Percentiles rank a stretch among this genome's conserved stretches.
These are phyloP conservation scores for Chlorella vulgaris DNA, from an alignment of 139 green algal species.

Conservation along the genomic window DNA sequence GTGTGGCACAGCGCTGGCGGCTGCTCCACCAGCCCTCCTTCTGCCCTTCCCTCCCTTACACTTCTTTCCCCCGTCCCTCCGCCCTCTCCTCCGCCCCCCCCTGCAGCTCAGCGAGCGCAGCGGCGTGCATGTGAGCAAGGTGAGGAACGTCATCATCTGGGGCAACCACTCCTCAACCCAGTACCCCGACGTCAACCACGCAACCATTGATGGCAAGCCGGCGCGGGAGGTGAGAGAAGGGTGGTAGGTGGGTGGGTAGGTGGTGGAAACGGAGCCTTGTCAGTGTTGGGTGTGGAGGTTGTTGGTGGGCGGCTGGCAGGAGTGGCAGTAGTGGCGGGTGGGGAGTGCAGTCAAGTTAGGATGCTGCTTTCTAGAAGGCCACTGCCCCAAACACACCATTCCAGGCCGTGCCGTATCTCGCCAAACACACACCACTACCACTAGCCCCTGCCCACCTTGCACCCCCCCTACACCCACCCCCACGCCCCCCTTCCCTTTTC, in stretches of 20 bases:
- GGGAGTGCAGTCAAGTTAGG: too few species aligned
- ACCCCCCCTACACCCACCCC: background rate
- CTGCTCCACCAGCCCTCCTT: background rate
- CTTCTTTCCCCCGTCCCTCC: background rate
- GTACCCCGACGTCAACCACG: slow-evolving; percentile 96
- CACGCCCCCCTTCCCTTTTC: background rate
- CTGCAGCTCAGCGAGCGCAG: slow-evolving; percentile 74
- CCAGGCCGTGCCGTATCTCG: too few species aligned
- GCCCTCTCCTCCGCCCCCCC: background rate
- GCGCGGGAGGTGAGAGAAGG: slow-evolving; percentile 67
- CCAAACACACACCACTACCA: background rate
- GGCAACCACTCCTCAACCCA: slow-evolving; percentile 95
- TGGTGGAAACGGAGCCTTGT: too few species aligned
- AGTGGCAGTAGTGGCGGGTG: too few species aligned
- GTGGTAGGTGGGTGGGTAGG: too few species aligned
- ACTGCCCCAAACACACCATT: too few species aligned
- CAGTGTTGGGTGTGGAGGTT: background rate
- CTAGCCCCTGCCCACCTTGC: background rate
- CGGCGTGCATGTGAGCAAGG: slow-evolving; percentile 67
- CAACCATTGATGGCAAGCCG: slow-evolving; percentile 74
- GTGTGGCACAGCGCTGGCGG: background rate
- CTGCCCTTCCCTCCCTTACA: background rate
- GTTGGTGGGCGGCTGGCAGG: background rate
- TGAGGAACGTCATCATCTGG: slow-evolving; percentile 97
- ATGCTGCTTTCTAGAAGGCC: too few species aligned